These are phyloP conservation scores for Scopulariopsis brevicaulis DNA, from an alignment of 2,329 filamentous ascomycete genomes.

Conservation along the genomic window DNA sequence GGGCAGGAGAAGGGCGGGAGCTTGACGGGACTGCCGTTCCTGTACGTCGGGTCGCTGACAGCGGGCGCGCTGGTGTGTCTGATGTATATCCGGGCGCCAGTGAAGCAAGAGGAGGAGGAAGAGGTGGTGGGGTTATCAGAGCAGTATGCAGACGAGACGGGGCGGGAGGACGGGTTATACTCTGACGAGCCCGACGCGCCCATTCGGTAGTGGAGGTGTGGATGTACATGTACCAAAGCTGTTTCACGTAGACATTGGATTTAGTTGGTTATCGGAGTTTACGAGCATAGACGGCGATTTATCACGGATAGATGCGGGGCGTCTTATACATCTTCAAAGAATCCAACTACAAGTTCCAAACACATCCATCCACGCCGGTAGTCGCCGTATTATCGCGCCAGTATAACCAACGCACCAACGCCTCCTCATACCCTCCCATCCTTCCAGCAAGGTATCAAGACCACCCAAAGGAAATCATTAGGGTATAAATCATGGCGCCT, in stretches of 20 bases:
- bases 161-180: background rate
- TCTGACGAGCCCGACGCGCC: constrained; percentile 3
- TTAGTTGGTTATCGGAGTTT: background rate
- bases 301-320: background rate
- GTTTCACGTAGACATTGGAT: background rate
- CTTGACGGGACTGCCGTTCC: constrained; percentile 26
- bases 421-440: background rate
- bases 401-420: background rate
- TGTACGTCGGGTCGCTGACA: constrained; percentile 22
- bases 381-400: background rate
- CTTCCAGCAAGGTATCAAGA: background rate
- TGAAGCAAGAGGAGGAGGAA: constrained; percentile 7
- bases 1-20: constrained; percentile 21
- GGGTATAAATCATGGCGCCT: background rate
- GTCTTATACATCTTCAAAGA: background rate
- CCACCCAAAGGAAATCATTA: constrained; percentile 4
- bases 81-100: constrained; percentile 20
- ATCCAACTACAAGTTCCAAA: background rate
- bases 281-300: background rate
- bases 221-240: background rate
- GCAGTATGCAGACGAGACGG: background rate
- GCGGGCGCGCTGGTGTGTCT: constrained; percentile 15
- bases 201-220: background rate
- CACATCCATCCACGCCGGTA: background rate
- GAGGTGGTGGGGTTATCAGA: constrained; percentile 9